These are phyloP conservation scores for Patellaria atrata DNA, from an alignment of 495 filamentous ascomycete genomes.

Conservation along the genomic window DNA sequence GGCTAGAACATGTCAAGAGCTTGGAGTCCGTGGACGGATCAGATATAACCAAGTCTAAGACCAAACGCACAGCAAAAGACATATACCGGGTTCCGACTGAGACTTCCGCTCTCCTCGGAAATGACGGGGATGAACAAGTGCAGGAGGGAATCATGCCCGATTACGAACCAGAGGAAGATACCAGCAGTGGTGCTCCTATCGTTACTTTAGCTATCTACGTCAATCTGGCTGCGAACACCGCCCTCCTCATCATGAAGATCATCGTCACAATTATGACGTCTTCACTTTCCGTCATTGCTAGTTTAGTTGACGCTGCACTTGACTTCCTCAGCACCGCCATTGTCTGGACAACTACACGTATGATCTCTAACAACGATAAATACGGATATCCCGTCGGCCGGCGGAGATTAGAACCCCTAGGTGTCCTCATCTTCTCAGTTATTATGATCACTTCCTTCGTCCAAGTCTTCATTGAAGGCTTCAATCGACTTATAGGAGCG, in stretches of 20 bases:
- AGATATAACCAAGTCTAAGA: constrained; percentile 30
- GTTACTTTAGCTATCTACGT: constrained; percentile 71
- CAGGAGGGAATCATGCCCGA: constrained; percentile 22
- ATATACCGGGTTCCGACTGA: constrained; percentile 59
- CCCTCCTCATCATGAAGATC: constrained; percentile 68
- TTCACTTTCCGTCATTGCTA: constrained; percentile 78
- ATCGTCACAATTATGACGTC: constrained; percentile 62
- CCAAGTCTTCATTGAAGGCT: constrained; percentile 34
- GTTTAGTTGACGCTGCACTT: constrained; percentile 73
- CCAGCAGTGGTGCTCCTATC: constrained; percentile 49
- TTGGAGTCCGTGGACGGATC: neutral
- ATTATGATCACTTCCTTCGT: constrained; percentile 31
- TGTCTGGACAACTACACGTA: constrained; percentile 62
- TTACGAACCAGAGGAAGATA: constrained; percentile 36
- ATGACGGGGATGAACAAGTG: constrained; percentile 27
- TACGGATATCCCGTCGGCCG: constrained; percentile 76
- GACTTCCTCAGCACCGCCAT: constrained; percentile 82
- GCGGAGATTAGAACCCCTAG: constrained; percentile 44
- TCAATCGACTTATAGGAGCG: constrained; percentile 46
- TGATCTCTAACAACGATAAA: constrained; percentile 61
- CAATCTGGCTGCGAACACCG: constrained; percentile 70
- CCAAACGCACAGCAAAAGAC: constrained; percentile 65
- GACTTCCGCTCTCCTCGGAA: constrained; percentile 41
- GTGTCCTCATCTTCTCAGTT: constrained; percentile 25
- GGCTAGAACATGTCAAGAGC: neutral